Conservation (phyloP, 2,329 filamentous ascomycete genomes). For the Chalaropsis thielavioides region DNA sequence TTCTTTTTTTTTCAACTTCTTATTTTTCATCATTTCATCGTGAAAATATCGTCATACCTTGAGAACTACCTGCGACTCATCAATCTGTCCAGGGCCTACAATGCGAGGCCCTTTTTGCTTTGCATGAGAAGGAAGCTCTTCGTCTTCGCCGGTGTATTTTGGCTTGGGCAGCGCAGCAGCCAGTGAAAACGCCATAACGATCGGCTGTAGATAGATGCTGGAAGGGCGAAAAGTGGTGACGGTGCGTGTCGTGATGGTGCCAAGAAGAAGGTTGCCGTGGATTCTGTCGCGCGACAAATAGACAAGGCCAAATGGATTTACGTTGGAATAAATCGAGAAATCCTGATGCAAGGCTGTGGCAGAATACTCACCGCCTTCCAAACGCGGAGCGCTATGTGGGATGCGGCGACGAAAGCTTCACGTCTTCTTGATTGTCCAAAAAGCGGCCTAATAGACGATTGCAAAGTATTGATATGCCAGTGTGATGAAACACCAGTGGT, state of each 20-base stretch:
- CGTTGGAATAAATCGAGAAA: neutral
- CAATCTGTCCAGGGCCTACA: conserved; percentile 61
- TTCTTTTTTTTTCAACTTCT: neutral
- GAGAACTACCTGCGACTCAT: conserved; percentile 73
- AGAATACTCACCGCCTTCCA: conserved; percentile 12
- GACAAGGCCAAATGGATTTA: neutral
- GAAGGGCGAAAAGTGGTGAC: neutral
- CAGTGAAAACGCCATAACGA: conserved; percentile 50
- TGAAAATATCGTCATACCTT: conserved; percentile 35
- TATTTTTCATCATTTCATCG: neutral
- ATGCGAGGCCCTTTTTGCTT: conserved; percentile 71
- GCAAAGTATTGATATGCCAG: no score
- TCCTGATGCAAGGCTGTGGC: conserved; percentile 5
- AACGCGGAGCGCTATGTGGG: neutral
- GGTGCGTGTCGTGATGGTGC: neutral
- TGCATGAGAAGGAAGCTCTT: conserved; percentile 57
- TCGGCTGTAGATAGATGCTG: neutral
- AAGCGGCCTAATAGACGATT: no score
- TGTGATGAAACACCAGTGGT: no score
- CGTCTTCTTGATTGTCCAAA: no score
- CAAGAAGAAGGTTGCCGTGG: neutral
- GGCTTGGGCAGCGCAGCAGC: conserved; percentile 74
- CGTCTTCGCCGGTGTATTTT: conserved; percentile 79
- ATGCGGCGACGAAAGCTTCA: no score
- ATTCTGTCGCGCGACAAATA: neutral